A percentile compares a stretch with the other conserved stretches of the same genome.
Evolutionary conservation across 2,329 filamentous ascomycete species (phyloP).

Genomic region (Esteya vermicola): DNA sequence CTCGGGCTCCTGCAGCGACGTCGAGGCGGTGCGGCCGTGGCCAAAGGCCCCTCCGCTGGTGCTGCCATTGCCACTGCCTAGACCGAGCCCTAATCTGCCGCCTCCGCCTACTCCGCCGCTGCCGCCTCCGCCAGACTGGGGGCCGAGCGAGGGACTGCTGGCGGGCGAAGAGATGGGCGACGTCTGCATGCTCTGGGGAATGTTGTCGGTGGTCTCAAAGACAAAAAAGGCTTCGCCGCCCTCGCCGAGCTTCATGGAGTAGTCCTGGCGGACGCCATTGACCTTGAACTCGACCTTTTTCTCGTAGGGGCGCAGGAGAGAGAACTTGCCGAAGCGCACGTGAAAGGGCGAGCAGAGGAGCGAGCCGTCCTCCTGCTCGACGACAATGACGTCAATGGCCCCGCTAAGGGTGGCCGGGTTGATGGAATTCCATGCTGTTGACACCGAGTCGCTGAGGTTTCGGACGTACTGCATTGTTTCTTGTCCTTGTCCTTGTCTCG

Average conservation of each 20-base stretch:
- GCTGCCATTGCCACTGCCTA: too few relatives aligned
- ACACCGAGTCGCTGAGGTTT: conserved; percentile 87
- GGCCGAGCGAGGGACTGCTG: conserved; percentile 59
- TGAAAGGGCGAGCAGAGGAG: conserved; percentile 94
- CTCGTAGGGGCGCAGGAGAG: conserved; percentile 81
- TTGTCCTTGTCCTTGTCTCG: too few relatives aligned
- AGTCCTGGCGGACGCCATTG: conserved; percentile 82
- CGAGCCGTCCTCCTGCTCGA: conserved; percentile 84
- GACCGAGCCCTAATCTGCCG: too few relatives aligned
- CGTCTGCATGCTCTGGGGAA: conserved; percentile 88
- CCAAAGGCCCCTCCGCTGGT: too few relatives aligned
- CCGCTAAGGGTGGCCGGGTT: conserved; percentile 95
- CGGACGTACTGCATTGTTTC: conserved; percentile 97
- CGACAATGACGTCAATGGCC: conserved; percentile 96
- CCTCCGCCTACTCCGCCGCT: too few relatives aligned
- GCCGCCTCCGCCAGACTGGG: conserved; percentile 16
- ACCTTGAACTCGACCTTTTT: conserved; percentile 98
- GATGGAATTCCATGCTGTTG: conserved; percentile 98
- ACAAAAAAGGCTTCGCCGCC: conserved; percentile 98
- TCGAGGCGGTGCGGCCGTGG: conserved; percentile 19
- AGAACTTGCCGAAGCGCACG: conserved; percentile 98
- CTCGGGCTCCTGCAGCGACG: conserved; percentile 50
- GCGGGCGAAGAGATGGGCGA: conserved; percentile 84
- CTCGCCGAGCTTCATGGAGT: conserved; percentile 96
- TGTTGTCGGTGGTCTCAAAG: conserved; percentile 83